A percentile compares a stretch with the other conserved stretches of the same genome.
phyloP scores from a whole-genome alignment of 441 rosid genomes.

The Adansonia gregorii region DNA sequence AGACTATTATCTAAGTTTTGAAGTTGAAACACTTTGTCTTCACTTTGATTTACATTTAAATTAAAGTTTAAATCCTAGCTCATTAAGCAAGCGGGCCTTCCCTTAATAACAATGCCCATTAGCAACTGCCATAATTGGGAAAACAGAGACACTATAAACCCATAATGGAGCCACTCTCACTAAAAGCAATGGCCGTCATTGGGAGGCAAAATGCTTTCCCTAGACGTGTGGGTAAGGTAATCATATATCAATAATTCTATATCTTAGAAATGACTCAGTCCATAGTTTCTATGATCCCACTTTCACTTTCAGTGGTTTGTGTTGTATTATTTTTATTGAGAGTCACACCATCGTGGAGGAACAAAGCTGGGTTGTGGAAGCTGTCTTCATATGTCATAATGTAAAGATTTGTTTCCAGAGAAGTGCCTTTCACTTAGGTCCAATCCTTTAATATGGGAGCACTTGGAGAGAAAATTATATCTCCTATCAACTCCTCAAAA shows the following conservation, averaged over 20 bases:
- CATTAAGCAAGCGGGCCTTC: neutral
- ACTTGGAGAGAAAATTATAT: neutral
- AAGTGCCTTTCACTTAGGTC: neutral
- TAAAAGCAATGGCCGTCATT: neutral
- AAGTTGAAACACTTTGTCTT: neutral
- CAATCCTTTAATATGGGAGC: neutral
- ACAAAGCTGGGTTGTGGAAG: neutral
- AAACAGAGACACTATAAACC: neutral
- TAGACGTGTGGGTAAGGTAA: conserved; percentile 5
- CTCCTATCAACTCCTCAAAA: neutral
- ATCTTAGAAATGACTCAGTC: neutral
- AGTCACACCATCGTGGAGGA: neutral
- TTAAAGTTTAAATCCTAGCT: conserved; percentile 6
- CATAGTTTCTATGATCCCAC: neutral
- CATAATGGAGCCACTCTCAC: neutral
- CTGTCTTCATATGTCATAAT: neutral
- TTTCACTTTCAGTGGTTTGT: neutral
- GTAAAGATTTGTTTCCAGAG: neutral
- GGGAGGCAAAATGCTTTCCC: neutral
- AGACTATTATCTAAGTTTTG: neutral
- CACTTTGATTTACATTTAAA: conserved; percentile 4
- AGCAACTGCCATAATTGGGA: neutral
- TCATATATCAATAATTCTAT: conserved; percentile 10
- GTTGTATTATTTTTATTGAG: neutral
- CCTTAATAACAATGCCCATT: neutral